Percentiles rank a stretch among this genome's conserved stretches.
These are phyloP conservation scores for Rhododendron simsii DNA, from an alignment of 148 eudicot genomes.

Conservation along the genomic window DNA sequence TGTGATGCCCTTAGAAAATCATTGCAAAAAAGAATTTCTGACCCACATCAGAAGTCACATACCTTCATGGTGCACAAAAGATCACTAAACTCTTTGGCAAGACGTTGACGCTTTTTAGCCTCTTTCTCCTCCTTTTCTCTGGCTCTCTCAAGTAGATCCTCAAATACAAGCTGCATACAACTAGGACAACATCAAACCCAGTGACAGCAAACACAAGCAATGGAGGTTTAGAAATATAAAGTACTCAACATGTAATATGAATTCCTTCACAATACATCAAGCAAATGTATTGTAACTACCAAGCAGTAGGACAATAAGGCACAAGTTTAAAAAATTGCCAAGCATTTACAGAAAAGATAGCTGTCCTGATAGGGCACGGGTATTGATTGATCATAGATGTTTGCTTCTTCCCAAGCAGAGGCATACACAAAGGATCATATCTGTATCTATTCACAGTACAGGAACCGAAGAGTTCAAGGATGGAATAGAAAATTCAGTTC, in stretches of 20 bases:
- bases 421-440: neutral
- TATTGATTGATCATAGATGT: neutral
- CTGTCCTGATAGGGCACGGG: neutral
- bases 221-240: neutral
- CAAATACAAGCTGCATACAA: conserved; percentile 72
- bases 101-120: conserved; percentile 82
- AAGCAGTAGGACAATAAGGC: neutral
- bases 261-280: neutral
- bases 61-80: conserved; percentile 68
- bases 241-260: neutral
- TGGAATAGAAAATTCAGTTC: neutral
- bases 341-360: neutral
- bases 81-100: conserved; percentile 75
- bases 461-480: neutral
- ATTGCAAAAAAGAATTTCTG: neutral
- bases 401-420: conserved; percentile 2
- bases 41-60: conserved; percentile 1
- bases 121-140: conserved; percentile 97
- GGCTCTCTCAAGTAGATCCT: conserved; percentile 84
- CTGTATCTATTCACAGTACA: neutral
- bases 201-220: neutral
- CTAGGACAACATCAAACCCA: conserved; percentile 1
- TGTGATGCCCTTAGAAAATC: neutral
- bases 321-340: neutral
- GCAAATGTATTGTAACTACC: neutral